Percentiles rank a stretch among this genome's conserved stretches.
Conservation (phyloP, 345 rosid species). For the Gossypium thurberi region DNA sequence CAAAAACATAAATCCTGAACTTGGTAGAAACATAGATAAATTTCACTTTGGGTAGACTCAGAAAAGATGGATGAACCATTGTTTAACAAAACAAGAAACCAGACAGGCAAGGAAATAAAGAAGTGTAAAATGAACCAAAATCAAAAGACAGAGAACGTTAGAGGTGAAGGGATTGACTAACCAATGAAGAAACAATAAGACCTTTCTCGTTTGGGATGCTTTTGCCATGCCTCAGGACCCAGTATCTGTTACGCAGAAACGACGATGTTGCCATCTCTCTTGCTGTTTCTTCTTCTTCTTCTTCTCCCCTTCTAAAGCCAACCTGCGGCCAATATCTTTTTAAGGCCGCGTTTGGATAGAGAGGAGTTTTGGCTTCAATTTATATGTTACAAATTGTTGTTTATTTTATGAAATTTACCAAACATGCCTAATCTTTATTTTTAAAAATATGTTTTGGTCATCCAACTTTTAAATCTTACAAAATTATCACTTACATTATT, state of each 20-base stretch:
- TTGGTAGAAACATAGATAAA: not conserved
- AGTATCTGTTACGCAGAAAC: constrained; percentile 50
- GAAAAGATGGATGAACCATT: not conserved
- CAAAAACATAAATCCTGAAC: not conserved
- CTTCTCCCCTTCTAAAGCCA: not conserved
- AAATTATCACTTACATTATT: no score
- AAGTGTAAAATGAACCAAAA: not conserved
- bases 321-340: not conserved
- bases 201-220: constrained; percentile 65
- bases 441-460: no score
- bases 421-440: no score
- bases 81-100: not conserved
- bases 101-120: not conserved
- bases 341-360: not conserved
- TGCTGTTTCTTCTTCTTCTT: not conserved
- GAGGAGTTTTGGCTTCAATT: not conserved
- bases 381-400: no score
- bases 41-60: not conserved
- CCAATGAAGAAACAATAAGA: constrained; percentile 72
- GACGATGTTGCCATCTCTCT: constrained; percentile 28
- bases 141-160: not conserved
- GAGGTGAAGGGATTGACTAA: constrained; percentile 18
- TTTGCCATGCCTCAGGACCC: constrained; percentile 75
- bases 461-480: no score
- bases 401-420: no score